Percentiles rank a stretch among this genome's conserved stretches.
Conservation (phyloP, 1,139 yeast genomes). For the Lodderomyces theae region DNA sequence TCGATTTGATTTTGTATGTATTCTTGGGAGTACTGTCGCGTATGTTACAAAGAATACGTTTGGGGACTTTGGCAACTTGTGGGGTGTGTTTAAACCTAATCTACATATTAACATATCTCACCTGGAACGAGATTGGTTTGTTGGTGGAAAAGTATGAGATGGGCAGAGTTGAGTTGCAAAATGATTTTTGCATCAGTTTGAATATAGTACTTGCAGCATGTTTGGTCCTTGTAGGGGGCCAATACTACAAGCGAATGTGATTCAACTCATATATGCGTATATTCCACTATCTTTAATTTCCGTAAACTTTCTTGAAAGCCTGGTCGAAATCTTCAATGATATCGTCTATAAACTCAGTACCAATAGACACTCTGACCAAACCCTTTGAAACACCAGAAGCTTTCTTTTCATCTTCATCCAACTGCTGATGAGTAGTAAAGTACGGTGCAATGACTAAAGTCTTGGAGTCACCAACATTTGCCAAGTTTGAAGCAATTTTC, state of each 20-base stretch:
- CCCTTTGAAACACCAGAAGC: slow-evolving; percentile 86
- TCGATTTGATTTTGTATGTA: slow-evolving; percentile 2
- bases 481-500: slow-evolving; percentile 84
- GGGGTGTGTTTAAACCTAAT: not conserved
- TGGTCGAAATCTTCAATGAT: slow-evolving; percentile 83
- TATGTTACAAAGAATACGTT: not conserved
- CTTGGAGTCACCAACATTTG: slow-evolving; percentile 95
- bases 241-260: not conserved
- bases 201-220: not conserved
- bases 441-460: slow-evolving; percentile 94
- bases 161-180: slow-evolving; percentile 6
- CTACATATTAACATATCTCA: not conserved
- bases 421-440: slow-evolving; percentile 93
- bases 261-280: not conserved
- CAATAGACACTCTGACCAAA: slow-evolving; percentile 83
- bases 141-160: slow-evolving; percentile 7
- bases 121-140: not conserved
- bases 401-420: slow-evolving; percentile 72
- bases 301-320: slow-evolving; percentile 59
- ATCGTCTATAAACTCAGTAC: slow-evolving; percentile 88
- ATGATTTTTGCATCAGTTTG: slow-evolving; percentile 6
- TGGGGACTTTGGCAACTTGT: not conserved
- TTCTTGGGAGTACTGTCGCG: not conserved
- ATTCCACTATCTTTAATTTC: not conserved
- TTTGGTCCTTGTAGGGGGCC: not conserved